Base-by-base conservation (phyloP, 1,284 basidiomycete genomes). In the Rhodotorula sp. region DNA sequence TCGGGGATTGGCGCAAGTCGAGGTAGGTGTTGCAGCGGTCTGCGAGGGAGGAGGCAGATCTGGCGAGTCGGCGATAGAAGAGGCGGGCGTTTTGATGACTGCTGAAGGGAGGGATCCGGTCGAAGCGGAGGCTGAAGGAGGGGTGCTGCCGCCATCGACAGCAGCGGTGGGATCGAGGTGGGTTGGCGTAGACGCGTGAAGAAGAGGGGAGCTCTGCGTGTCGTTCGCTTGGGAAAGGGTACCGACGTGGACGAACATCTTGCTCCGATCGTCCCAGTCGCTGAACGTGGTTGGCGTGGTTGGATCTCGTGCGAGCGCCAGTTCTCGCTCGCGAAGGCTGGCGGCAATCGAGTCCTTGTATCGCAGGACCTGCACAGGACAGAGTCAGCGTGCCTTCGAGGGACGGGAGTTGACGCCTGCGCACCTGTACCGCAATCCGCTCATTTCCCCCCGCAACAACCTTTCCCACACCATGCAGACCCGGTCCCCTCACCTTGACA, bases 261-360 rank as follows among this genome's bases (percentile, higher is more conserved):
- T 61, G 22, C 39, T 39, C 13, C 44, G 34, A 29, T 76, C 69
- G 60, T 76, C 69, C 59, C 72, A 71, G 34, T 66, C 69, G 5
- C 59, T 22, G 17, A 62, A 55, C 29, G 65, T 61, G n/a, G 59
- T 62, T 4, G 48, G 29, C 44, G 39, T 22, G 20, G 27, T 11
- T 8, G 29, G n/a, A 3, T n/a, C 27, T 1, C 34, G 24, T 2
- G 51, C 19, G 8, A 69, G 57, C 6, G 44, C 49, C 1, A 64
- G 55, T 27, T 72, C 71, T 7, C 52, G 54, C 6, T 24, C 32
- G 8, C 67, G 57, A 2, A 72, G 51, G 4, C 47, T 32, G 7
- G 65, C 63, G 0, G 59, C 64, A 24, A 69, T 62, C 19, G 53
- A 58, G 56, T 72, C 64, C 34, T 69, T 72, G 71, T 72, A 72